These are phyloP conservation scores for Cokeromyces recurvatus DNA, from an alignment of 371 early-diverging fungal genomes.

Conservation along the genomic window DNA sequence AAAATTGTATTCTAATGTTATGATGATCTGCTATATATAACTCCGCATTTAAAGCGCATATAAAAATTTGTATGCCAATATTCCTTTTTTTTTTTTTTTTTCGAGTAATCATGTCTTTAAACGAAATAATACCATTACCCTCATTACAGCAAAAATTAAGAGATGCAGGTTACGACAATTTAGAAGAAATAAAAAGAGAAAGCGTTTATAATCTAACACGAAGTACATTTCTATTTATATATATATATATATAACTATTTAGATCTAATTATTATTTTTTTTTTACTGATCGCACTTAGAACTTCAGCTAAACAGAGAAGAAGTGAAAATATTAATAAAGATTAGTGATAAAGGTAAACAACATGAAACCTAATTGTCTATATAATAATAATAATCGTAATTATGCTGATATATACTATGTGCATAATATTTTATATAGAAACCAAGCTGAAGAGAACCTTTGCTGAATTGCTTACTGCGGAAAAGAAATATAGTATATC, in stretches of 20 bases:
- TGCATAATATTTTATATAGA: too few species aligned
- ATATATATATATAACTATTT: too few species aligned
- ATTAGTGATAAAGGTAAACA: constrained; percentile 5
- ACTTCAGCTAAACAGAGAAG: constrained; percentile 8
- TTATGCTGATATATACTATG: neutral
- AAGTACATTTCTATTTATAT: too few species aligned
- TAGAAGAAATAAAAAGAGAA: constrained; percentile 16
- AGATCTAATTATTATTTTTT: too few species aligned
- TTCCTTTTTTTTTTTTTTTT: too few species aligned
- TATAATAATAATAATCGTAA: neutral
- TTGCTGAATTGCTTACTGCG: constrained; percentile 4
- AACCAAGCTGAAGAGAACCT: neutral
- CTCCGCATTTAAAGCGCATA: too few species aligned
- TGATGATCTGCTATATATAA: too few species aligned
- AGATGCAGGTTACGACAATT: constrained; percentile 21
- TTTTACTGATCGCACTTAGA: constrained; percentile 4
- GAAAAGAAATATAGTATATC: constrained; percentile 33
- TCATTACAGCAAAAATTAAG: constrained; percentile 18
- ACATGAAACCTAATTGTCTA: neutral
- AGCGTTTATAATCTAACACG: constrained; percentile 14
- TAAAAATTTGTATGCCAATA: too few species aligned
- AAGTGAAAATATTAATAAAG: constrained; percentile 1
- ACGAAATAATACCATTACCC: neutral
- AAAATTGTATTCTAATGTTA: too few species aligned
- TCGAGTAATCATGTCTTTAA: constrained; percentile 1